Conservation (phyloP, 768 basidiomycete genomes). For the Lactifluus volemus region DNA sequence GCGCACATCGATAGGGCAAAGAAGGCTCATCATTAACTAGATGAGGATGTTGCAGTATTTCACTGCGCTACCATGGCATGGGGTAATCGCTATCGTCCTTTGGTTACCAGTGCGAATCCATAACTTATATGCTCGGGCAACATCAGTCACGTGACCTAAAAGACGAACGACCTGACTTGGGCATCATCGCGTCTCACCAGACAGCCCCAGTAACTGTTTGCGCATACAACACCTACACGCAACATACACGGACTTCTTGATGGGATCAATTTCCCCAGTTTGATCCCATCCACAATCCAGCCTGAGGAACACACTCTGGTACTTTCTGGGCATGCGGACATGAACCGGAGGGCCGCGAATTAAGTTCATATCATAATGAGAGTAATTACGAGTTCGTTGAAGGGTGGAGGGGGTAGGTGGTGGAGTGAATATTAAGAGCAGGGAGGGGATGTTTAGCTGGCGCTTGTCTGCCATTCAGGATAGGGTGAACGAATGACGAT, state of each 20-base stretch:
- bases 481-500: conserved; percentile 26
- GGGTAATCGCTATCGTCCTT: too few species aligned
- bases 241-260: neutral
- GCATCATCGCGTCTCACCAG: too few species aligned
- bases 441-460: neutral
- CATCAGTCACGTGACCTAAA: too few species aligned
- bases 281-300: neutral
- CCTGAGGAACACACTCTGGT: neutral
- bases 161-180: too few species aligned
- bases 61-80: too few species aligned
- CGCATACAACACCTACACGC: too few species aligned
- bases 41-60: neutral
- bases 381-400: neutral
- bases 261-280: neutral
- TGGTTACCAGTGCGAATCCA: too few species aligned
- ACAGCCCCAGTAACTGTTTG: too few species aligned
- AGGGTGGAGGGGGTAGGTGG: neutral
- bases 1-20: conserved; percentile 69
- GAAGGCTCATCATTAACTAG: conserved; percentile 28
- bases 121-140: too few species aligned
- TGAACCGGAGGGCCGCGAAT: neutral
- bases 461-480: conserved; percentile 21
- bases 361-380: conserved; percentile 4
- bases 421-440: too few species aligned
- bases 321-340: conserved; percentile 7